Evolutionary conservation across 1,284 basidiomycete genomes (phyloP).

Genomic region (Golubevia pallescens): DNA sequence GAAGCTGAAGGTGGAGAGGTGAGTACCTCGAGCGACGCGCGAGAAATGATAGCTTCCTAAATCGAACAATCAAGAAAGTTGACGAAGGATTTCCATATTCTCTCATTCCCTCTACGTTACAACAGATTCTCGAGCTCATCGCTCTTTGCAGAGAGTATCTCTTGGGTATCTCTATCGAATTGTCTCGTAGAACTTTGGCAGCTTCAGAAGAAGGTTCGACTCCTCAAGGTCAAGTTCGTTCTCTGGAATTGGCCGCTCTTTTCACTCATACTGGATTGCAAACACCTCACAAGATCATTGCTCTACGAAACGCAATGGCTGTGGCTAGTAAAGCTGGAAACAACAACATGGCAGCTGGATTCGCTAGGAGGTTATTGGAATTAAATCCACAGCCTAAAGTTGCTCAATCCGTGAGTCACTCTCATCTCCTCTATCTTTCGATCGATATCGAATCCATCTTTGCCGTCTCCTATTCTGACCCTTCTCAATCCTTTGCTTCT

Average conservation of each 20-base stretch:
- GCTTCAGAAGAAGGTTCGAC: slow-evolving; percentile 14
- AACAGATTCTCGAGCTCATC: slow-evolving; percentile 40
- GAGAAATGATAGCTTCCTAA: too few relatives aligned
- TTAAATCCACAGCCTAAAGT: slow-evolving; percentile 49
- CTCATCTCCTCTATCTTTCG: too few relatives aligned
- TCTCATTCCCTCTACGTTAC: neutral
- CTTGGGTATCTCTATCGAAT: slow-evolving; percentile 58
- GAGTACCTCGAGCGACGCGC: slow-evolving; percentile 5
- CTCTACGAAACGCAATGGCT: slow-evolving; percentile 60
- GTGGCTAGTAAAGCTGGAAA: slow-evolving; percentile 60
- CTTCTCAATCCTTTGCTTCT: slow-evolving; percentile 3
- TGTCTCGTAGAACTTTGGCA: slow-evolving; percentile 41
- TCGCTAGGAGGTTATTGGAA: slow-evolving; percentile 52
- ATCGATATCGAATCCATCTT: too few relatives aligned
- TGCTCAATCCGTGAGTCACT: slow-evolving; percentile 26
- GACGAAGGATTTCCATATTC: neutral
- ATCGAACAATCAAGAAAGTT: too few relatives aligned
- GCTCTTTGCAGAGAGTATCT: slow-evolving; percentile 60
- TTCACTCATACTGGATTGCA: slow-evolving; percentile 63
- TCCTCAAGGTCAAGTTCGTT: slow-evolving; percentile 46
- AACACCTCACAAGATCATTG: slow-evolving; percentile 57
- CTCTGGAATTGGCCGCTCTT: slow-evolving; percentile 57
- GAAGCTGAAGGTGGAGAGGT: slow-evolving; percentile 50
- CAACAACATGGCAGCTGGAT: slow-evolving; percentile 57
- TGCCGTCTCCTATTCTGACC: neutral